phyloP scores from a whole-genome alignment of 352 stramenopile genomes.

The Globisporangium irregulare region DNA sequence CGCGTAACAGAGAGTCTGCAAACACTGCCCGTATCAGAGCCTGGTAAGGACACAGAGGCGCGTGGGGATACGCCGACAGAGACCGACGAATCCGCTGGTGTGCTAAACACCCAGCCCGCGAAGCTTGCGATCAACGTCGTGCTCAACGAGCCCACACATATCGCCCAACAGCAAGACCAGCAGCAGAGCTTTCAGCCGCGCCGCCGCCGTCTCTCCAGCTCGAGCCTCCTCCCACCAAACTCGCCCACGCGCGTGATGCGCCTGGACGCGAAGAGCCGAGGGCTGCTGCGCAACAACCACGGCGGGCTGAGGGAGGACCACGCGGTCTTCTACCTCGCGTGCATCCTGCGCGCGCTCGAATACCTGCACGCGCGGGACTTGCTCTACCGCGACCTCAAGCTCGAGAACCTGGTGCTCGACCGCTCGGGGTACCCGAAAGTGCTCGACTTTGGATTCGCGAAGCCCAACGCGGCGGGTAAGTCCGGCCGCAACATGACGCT shows the following conservation, averaged over 20 bases:
- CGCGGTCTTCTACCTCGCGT: constrained; percentile 88
- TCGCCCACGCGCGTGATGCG: constrained; percentile 9
- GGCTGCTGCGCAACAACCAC: constrained; percentile 43
- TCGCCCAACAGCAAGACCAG: constrained; percentile 5
- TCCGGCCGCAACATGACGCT: constrained; percentile 63
- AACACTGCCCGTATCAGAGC: background rate
- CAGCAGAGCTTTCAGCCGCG: background rate
- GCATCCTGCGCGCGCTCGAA: constrained; percentile 78
- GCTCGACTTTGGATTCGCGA: constrained; percentile 79
- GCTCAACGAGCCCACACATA: background rate
- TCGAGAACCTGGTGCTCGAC: constrained; percentile 89
- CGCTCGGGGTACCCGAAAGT: constrained; percentile 85
- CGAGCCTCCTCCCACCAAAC: background rate
- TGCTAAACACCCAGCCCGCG: background rate
- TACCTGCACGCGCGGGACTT: constrained; percentile 70
- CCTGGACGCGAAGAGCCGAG: constrained; percentile 30
- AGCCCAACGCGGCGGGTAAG: constrained; percentile 42
- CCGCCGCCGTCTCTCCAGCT: background rate
- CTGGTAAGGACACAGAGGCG: constrained; percentile 10
- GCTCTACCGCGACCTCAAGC: constrained; percentile 90
- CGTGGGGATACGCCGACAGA: background rate
- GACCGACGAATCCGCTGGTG: too few species aligned
- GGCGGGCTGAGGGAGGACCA: constrained; percentile 53
- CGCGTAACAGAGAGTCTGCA: background rate
- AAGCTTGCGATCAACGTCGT: constrained; percentile 4